Evolutionary conservation across 2,329 filamentous ascomycete genomes (phyloP).

Genomic region (Aspergillus sp.): DNA sequence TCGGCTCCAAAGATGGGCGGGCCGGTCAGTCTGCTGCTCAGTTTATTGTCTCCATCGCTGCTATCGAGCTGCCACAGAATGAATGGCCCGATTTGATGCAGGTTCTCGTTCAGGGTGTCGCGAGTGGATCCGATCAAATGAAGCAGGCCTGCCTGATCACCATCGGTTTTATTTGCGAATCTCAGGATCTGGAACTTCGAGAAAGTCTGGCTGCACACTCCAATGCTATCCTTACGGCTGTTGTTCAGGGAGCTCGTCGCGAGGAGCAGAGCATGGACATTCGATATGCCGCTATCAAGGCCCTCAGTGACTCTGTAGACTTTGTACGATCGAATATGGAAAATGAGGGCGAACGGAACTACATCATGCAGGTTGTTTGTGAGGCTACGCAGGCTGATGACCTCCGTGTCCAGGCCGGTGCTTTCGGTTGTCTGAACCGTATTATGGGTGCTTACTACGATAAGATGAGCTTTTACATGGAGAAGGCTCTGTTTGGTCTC

Average conservation of each 20-base stretch:
- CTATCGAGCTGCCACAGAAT: conserved; percentile 88
- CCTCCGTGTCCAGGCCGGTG: conserved; percentile 86
- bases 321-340: conserved; percentile 99
- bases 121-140: conserved; percentile 77
- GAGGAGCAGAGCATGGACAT: conserved; percentile 92
- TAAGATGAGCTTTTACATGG: conserved; percentile 99
- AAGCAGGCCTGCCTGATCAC: conserved; percentile 93
- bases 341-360: conserved; percentile 98
- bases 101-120: conserved; percentile 87
- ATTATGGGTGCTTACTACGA: conserved; percentile 99
- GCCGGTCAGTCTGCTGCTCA: conserved; percentile 89
- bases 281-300: conserved; percentile 86
- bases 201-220: conserved; percentile 81
- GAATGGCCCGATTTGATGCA: conserved; percentile 94
- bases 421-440: conserved; percentile 95
- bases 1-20: conserved; percentile 74
- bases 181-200: conserved; percentile 82
- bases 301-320: conserved; percentile 92
- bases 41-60: conserved; percentile 90
- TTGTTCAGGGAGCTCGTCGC: conserved; percentile 95
- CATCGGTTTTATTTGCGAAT: conserved; percentile 99
- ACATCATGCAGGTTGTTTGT: conserved; percentile 99
- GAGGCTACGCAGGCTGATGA: conserved; percentile 96
- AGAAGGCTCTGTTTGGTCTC: conserved; percentile 96
- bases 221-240: conserved; percentile 95